phyloP scores from a whole-genome alignment of 495 filamentous ascomycete genomes.

The Podospora appendiculata region DNA sequence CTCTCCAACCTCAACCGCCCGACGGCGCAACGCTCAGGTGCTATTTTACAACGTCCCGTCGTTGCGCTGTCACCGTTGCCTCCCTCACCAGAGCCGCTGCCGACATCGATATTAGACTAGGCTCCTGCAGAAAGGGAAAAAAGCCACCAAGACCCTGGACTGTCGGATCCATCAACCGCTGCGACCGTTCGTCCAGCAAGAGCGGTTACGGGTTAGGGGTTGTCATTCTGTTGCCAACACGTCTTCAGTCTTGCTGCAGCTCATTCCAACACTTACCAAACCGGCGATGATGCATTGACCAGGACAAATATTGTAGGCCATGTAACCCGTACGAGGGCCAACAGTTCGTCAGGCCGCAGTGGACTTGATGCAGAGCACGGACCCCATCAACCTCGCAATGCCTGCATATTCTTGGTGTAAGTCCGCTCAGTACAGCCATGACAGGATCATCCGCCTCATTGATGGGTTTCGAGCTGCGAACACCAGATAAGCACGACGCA shows the following conservation, averaged over 20 bases:
- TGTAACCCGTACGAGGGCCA: not conserved
- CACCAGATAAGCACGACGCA: too few species aligned
- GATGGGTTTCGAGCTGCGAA: too few species aligned
- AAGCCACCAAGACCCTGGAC: not conserved
- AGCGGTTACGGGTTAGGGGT: too few species aligned
- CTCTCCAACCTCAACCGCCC: not conserved
- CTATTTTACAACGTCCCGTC: not conserved
- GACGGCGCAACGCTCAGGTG: not conserved
- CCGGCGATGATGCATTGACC: too few species aligned
- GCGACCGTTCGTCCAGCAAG: too few species aligned
- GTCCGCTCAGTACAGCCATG: not conserved
- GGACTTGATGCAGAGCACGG: not conserved
- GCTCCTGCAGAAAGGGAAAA: too few species aligned
- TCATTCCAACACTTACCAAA: too few species aligned
- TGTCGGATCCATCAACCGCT: not conserved
- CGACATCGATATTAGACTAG: not conserved
- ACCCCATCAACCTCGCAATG: not conserved
- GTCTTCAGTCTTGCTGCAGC: too few species aligned
- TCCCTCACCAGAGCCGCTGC: not conserved
- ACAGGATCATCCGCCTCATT: not conserved
- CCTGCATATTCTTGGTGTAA: not conserved
- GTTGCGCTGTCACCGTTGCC: too few species aligned
- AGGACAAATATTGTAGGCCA: too few species aligned
- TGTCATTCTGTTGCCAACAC: too few species aligned
- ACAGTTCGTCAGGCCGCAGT: not conserved